Base-by-base conservation (phyloP, 2,329 filamentous ascomycete species). In the Fusarium duplospermum region DNA sequence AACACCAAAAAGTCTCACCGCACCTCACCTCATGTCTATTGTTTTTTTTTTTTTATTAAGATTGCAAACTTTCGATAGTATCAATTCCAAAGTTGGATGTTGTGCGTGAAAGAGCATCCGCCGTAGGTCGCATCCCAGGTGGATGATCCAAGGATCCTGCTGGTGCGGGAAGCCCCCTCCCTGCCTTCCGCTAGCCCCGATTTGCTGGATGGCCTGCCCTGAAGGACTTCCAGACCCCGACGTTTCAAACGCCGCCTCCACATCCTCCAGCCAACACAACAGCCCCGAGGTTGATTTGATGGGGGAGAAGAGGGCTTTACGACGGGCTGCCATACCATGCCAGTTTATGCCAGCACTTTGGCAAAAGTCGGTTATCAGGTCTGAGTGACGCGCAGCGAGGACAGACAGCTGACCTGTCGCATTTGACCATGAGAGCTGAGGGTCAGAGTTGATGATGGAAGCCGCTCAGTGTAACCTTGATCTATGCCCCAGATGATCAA, bases 201-300 rank as follows among this genome's bases (percentile, higher is more conserved):
- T 70, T 67, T 69, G 75, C 40, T 67, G 64, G 59, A 64, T 65
- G 69, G 62, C 62, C 59, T 71, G 69, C 64, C 65, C 59, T 71
- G 61, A 74, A 47, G 33, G 67, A 70, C 73, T 38, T 67, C 64
- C 63, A 66, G 69, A 71, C 71, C 75, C 66, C 66, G 67, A 75
- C 73, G 76, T 78, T 78, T 78, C 68, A 66, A 71, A 73, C 73
- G 66, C 59, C 62, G 67, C 75, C 76, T 78, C 75, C 76, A 76
- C 76, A 75, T 75, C 66, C 38, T 52, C 64, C 56, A 64, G 67
- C 74, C 70, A 72, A 58, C 71, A 47, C 71, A 71, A 42, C 64
- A 40, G 22, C 18, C 67, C 50, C 64, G 75, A 66, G 67, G 33
- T 62, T 74, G 62, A 65, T 57, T 62, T 74, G 62, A 62, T 57